Conservation (phyloP, 2,329 filamentous ascomycete species). For the Fusarium keratoplasticum region DNA sequence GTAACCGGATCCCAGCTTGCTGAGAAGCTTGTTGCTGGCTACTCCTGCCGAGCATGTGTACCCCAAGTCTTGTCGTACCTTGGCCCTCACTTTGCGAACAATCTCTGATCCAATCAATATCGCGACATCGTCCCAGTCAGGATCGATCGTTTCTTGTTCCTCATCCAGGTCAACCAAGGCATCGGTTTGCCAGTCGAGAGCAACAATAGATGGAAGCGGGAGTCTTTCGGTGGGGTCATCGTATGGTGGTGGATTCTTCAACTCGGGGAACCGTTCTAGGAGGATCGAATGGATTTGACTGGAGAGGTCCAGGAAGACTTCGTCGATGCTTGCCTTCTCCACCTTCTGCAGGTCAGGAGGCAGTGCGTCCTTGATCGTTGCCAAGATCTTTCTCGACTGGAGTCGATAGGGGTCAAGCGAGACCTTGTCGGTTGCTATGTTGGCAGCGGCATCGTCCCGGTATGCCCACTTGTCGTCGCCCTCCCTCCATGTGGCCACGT, state of each 20-base stretch:
- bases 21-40: conserved; percentile 92
- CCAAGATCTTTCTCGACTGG: conserved; percentile 85
- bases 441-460: conserved; percentile 79
- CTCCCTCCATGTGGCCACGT: conserved; percentile 95
- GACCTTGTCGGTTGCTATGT: conserved; percentile 91
- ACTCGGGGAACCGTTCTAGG: conserved; percentile 80
- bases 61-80: conserved; percentile 75
- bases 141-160: conserved; percentile 80
- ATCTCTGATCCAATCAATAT: conserved; percentile 91
- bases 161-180: conserved; percentile 83
- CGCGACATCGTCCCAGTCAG: conserved; percentile 96
- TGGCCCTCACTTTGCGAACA: conserved; percentile 77
- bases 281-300: conserved; percentile 83
- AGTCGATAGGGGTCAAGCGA: conserved; percentile 92
- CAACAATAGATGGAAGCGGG: conserved; percentile 75
- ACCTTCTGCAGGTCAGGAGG: conserved; percentile 76
- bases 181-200: conserved; percentile 85
- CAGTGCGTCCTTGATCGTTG: conserved; percentile 79
- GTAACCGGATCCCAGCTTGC: conserved; percentile 90
- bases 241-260: conserved; percentile 73
- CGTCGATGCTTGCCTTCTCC: conserved; percentile 95
- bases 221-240: conserved; percentile 78
- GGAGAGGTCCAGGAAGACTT: conserved; percentile 94
- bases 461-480: conserved; percentile 95
- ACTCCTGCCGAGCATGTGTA: conserved; percentile 96